Evolutionary conservation across 2,329 filamentous ascomycete genomes (phyloP), one percentile per base, ranked within the genome.

Genomic region (Cryphonectria parasitica): DNA sequence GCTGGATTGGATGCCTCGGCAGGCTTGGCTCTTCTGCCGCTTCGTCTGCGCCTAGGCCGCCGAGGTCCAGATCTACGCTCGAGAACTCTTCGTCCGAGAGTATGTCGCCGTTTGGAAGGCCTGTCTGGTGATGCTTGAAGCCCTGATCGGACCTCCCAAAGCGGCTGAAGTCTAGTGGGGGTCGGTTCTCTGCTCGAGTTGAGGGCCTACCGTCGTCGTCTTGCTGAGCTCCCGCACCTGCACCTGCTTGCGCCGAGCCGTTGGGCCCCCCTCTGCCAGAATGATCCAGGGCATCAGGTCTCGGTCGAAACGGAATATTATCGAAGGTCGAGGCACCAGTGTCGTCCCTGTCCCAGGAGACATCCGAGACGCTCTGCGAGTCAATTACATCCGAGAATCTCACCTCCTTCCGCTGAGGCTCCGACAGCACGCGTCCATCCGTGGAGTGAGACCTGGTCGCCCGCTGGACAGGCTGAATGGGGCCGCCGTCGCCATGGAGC

Each of bases 381-480:
- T 72, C 69, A 22, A 72, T 66, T 19, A 72, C 65, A 7, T 72
- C 71, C 17, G 71, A 71, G 34, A 72, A 72, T 45, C 71, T 65
- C 17, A 72, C 71, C 41, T 67, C 71, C 58, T 72, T 72, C 58
- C 67, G 66, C 36, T 66, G 60, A 4, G 61, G 63, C 4, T 72
- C 70, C 10, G 60, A 61, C 2, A 56, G 63, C 36, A 54, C 64
- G 11, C 66, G 54, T 62, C 63, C 65, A 34, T 66, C 65, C 5
- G 56, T 52, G 25, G 71, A 71, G 13, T 70, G 68, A 17, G 71
- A 64, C 45, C 69, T 70, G 25, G 66, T 25, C 54, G 66, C 28
- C 41, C 68, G 65, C n/a, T 39, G 54, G 17, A 22, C 62, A 64
- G 71, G 69, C 58, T 68, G 67, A 17, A 45, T 10, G 8, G 41